Evolutionary conservation across 2,329 filamentous ascomycete species (phyloP), one percentile per base, ranked within the genome.

Genomic region (Fusarium compactum): DNA sequence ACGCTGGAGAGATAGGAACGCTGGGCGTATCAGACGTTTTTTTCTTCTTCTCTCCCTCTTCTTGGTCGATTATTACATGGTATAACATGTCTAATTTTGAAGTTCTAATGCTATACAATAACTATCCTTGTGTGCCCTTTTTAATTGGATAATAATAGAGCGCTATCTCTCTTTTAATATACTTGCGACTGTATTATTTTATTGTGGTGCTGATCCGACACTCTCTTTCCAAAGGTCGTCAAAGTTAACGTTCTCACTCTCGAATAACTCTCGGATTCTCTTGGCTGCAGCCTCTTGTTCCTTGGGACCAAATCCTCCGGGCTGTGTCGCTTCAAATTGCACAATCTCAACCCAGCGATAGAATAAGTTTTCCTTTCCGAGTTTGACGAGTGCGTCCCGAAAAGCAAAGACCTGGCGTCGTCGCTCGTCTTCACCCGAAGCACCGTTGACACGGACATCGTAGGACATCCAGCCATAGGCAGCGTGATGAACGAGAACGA

Each of bases 301-400:
- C 77, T 94, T 91, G 0, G 85, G 82, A 2, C 91, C 92, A 76
- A 97, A 97, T 0, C 92, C 93, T 20, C 91, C 93, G 0, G 94
- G 92, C 71, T 88, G 87, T 38, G 90, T 91, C 44, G 92, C 91
- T 81, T 97, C 94, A 76, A 90, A 97, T 81, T 98, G 94, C 52
- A 98, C 90, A 76, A 97, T 87, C 82, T 98, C 95, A 51, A 97
- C 92, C 94, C 94, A 97, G 58, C 91, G 89, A 82, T 92, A 97
- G 82, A 98, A 98, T 56, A 98, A 80, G 69, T 92, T 90, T 79
- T 97, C 95, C 81, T 97, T 97, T 45, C 92, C 94, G 80, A 96
- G 85, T 5, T 86, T 86, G 2, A 87, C 86, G 72, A 98, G 85
- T 22, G 90, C 89, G 45, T 96, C 91, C 74, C 93, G 90, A 78